Base-by-base conservation (phyloP, 2,329 filamentous ascomycete genomes). In the Cladophialophora immunda region DNA sequence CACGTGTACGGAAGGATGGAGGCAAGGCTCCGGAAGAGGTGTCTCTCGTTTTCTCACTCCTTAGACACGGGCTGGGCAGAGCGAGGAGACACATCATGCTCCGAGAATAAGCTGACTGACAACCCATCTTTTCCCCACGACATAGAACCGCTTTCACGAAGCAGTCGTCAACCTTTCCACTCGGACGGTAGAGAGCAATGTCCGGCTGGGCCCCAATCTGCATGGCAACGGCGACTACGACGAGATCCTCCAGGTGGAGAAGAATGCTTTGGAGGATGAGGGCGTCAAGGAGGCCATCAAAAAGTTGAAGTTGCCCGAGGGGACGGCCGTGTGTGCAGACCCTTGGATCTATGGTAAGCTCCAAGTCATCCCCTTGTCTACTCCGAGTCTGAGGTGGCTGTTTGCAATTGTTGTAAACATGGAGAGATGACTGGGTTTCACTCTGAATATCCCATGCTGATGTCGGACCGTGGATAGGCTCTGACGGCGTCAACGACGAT, bases 261-360 rank as follows among this genome's bases (percentile, higher is more conserved):
- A 83, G 68, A 76, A 84, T 36, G 86, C 83, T n/a, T 77, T 89
- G 13, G 80, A 80, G 52, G 85, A 89, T 69, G 81, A 83, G 30
- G 80, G 79, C 2, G 87, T 89, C 8, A 80, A 87, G 72, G 85
- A 84, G 2, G 87, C 87, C 68, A 82, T 89, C 63, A 84, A 83
- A 36, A 89, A 89, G 71, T 71, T 89, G 67, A 76, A 88, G 65
- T 80, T 89, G 0, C 87, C 87, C 0, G 77, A 85, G 69, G 86
- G 85, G 22, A 81, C 86, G 6, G 82, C 82, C 1, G 80, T 89
- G 22, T 84, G 87, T 68, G 81, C 83, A 58, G 87, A 89, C 69
- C 86, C 86, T 0, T 93, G 90, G 91, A 92, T 92, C 41, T 93
- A 92, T 69, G 87, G 85, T 75, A 78, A 75, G 66, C 25, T 8